phyloP scores from a whole-genome alignment of 2,329 filamentous ascomycete genomes.

The Escovopsis sp. region DNA sequence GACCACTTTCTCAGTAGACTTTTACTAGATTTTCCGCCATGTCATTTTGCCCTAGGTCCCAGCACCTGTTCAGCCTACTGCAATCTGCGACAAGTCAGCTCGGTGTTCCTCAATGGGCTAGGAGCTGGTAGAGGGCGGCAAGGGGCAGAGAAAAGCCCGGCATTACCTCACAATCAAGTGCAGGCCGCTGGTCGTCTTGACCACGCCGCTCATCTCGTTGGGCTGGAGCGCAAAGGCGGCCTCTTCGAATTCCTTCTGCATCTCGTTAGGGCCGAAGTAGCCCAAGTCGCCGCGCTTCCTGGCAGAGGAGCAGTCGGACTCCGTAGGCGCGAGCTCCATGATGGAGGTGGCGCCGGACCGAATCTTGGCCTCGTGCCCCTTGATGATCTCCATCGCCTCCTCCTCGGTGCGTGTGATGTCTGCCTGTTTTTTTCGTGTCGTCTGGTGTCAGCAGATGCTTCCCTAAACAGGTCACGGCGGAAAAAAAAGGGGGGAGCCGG shows the following conservation, averaged over 20 bases:
- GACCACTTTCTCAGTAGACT: not conserved
- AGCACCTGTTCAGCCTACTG: not conserved
- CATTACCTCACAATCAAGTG: constrained; percentile 89
- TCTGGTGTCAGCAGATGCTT: not conserved
- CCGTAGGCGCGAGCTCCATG: constrained; percentile 70
- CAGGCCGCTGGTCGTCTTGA: constrained; percentile 85
- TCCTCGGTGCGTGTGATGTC: constrained; percentile 81
- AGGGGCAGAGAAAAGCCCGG: too few species aligned
- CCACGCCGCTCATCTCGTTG: constrained; percentile 71
- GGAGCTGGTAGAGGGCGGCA: too few species aligned
- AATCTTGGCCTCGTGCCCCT: constrained; percentile 62
- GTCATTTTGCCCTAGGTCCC: not conserved
- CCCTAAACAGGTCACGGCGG: too few species aligned
- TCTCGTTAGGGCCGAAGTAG: constrained; percentile 86
- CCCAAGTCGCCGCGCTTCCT: constrained; percentile 89
- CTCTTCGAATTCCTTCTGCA: constrained; percentile 98
- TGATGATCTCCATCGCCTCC: constrained; percentile 66
- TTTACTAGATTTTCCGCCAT: not conserved
- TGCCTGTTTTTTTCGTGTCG: constrained; percentile 28
- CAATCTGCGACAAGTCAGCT: not conserved
- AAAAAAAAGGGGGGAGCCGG: too few species aligned
- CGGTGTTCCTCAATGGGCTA: too few species aligned
- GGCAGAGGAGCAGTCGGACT: constrained; percentile 92
- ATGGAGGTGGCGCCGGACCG: constrained; percentile 51
- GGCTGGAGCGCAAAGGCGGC: constrained; percentile 81